phyloP scores from a whole-genome alignment of 345 rosid species.

The Murraya koenigii region DNA sequence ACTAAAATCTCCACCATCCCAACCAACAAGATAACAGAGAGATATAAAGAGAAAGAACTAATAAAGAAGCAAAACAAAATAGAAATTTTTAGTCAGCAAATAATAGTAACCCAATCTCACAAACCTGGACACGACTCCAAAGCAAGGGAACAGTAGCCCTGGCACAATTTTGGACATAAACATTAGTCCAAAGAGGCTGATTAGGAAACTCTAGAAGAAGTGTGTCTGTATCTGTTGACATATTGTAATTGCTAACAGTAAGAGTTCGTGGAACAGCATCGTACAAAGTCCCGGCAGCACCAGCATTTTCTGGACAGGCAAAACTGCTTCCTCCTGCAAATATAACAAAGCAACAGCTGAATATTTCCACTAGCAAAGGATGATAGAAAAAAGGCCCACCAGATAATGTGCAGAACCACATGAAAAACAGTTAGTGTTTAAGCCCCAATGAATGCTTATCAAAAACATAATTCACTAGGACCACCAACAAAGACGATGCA shows the following conservation, averaged over 20 bases:
- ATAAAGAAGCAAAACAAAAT: background rate
- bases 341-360: background rate
- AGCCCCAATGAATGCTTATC: background rate
- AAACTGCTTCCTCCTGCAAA: slow-evolving; percentile 79
- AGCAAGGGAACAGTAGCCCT: slow-evolving; percentile 95
- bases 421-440: background rate
- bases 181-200: slow-evolving; percentile 94
- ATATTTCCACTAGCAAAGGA: background rate
- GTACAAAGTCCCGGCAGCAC: slow-evolving; percentile 96
- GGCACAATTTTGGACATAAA: slow-evolving; percentile 78
- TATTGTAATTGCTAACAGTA: slow-evolving; percentile 78
- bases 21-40: background rate
- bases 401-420: background rate
- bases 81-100: background rate
- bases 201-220: slow-evolving; percentile 94
- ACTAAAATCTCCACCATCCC: background rate
- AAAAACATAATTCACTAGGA: background rate
- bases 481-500: background rate
- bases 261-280: slow-evolving; percentile 97
- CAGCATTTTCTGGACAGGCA: slow-evolving; percentile 84
- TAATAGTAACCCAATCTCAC: slow-evolving; percentile 19
- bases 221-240: slow-evolving; percentile 85
- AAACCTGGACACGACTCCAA: slow-evolving; percentile 99
- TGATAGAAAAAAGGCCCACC: background rate
- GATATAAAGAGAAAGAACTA: background rate